Evolutionary conservation across 1,284 basidiomycete species (phyloP), one percentile per base, ranked within the genome.

Genomic region (Leccinum huronense): DNA sequence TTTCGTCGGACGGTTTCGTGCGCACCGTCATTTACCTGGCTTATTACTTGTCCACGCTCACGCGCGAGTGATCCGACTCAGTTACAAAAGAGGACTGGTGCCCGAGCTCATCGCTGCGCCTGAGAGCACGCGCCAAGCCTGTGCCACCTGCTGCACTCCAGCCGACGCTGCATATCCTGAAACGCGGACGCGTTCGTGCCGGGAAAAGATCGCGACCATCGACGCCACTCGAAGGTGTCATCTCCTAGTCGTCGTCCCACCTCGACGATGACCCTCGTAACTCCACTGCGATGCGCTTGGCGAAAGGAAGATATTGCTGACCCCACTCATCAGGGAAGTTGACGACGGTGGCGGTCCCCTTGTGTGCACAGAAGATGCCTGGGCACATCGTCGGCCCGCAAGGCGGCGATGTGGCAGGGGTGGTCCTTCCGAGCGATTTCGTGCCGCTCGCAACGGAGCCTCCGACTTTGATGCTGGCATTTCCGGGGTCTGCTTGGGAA

Each of bases 211-310:
- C 23, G 1, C 23, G 23, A 27, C 23, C 23, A 27, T 27, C 23
- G 23, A 27, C 23, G 23, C 23, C 23, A 27, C 23, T 27, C 23
- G 23, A 27, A 27, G 23, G 23, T 27, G 23, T 27, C 23, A 27
- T 27, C 23, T 27, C 23, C 23, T 27, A 27, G 23, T 27, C 23
- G 23, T 27, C 23, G 23, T 27, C 23, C 23, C 23, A 40, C 65
- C 68, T 57, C 63, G 33, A 10, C 33, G 33, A 34, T 34, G 33
- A 10, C 33, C 33, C 33, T 65, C 58, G 57, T 64, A 36, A 69
- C 64, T 51, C 68, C 70, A 5, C 72, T 23, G 11, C 14, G 88
- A 88, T 0, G 87, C 87, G 68, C 87, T 88, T 70, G 83, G 79
- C 45, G 88, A 90, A 72, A 87, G 85, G 71, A 86, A 83, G 42